phyloP scores from a whole-genome alignment of 768 basidiomycete species.

The Russula sp. region DNA sequence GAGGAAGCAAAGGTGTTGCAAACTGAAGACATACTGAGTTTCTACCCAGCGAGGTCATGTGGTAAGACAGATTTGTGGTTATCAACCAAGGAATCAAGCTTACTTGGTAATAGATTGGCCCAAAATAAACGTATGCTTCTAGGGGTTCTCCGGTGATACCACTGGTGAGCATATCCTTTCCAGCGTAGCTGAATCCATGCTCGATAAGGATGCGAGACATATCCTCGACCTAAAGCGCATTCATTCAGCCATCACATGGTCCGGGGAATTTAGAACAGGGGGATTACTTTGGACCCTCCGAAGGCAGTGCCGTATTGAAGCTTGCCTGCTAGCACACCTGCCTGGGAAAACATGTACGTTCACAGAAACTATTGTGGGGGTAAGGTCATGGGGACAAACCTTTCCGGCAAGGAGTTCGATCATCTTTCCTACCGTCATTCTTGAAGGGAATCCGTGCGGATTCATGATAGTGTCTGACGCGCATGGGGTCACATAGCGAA shows the following conservation, averaged over 20 bases:
- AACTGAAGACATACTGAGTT: constrained; percentile 69
- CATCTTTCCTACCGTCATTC: constrained; percentile 99
- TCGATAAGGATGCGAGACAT: constrained; percentile 97
- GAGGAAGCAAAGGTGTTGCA: background rate
- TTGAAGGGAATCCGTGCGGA: constrained; percentile 98
- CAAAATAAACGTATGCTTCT: constrained; percentile 97
- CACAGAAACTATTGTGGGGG: background rate
- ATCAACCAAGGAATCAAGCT: constrained; percentile 10
- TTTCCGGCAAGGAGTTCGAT: constrained; percentile 96
- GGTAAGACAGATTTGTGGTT: background rate
- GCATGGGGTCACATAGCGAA: constrained; percentile 7
- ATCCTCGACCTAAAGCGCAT: constrained; percentile 69
- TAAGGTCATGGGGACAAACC: constrained; percentile 36
- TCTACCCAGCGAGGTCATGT: constrained; percentile 42
- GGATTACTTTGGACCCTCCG: constrained; percentile 85
- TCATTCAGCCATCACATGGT: constrained; percentile 1
- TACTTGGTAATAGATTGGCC: constrained; percentile 97
- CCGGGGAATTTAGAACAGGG: background rate
- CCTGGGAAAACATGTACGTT: constrained; percentile 39
- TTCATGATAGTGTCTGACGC: constrained; percentile 97
- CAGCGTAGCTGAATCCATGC: constrained; percentile 92
- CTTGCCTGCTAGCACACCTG: constrained; percentile 84
- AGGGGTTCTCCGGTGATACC: constrained; percentile 96
- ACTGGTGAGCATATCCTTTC: constrained; percentile 98
- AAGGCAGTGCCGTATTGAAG: constrained; percentile 95